A percentile compares a stretch with the other conserved stretches of the same genome.
Conservation (phyloP, 106 monocot genomes). For the Acorus calamus region DNA sequence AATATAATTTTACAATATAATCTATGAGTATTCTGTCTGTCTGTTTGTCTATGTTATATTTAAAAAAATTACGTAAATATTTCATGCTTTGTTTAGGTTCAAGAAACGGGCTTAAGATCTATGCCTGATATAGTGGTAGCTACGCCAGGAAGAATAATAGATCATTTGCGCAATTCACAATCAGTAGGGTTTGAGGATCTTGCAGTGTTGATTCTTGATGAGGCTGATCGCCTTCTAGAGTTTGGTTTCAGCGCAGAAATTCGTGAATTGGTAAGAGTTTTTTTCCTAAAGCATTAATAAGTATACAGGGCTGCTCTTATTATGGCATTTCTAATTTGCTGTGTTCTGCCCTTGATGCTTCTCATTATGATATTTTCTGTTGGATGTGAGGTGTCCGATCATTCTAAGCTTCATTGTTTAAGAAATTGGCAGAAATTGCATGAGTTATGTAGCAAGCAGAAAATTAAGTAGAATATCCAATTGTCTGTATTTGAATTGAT, state of each 20-base stretch:
- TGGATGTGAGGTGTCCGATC: too few relatives aligned
- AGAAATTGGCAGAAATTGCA: too few relatives aligned
- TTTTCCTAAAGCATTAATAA: too few relatives aligned
- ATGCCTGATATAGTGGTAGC: conserved; percentile 96
- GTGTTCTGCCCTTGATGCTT: too few relatives aligned
- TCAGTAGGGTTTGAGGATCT: conserved; percentile 96
- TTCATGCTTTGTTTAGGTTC: conserved; percentile 36
- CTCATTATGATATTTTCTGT: too few relatives aligned
- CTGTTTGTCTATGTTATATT: too few relatives aligned
- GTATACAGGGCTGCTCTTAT: too few relatives aligned
- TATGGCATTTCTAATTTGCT: too few relatives aligned
- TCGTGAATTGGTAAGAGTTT: conserved; percentile 64
- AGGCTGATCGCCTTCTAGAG: conserved; percentile 97
- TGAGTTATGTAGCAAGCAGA: too few relatives aligned
- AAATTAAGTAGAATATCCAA: not conserved
- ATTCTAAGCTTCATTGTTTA: too few relatives aligned
- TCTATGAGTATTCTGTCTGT: too few relatives aligned
- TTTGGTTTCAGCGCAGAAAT: conserved; percentile 93
- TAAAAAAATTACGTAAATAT: not conserved
- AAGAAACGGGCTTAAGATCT: conserved; percentile 82
- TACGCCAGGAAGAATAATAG: conserved; percentile 93
- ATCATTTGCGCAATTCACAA: conserved; percentile 83
- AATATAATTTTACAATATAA: too few relatives aligned
- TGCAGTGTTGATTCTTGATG: conserved; percentile 89
- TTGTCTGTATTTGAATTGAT: conserved; percentile 1